Evolutionary conservation across 352 stramenopile genomes (phyloP).

Genomic region (Phytophthora capsici): DNA sequence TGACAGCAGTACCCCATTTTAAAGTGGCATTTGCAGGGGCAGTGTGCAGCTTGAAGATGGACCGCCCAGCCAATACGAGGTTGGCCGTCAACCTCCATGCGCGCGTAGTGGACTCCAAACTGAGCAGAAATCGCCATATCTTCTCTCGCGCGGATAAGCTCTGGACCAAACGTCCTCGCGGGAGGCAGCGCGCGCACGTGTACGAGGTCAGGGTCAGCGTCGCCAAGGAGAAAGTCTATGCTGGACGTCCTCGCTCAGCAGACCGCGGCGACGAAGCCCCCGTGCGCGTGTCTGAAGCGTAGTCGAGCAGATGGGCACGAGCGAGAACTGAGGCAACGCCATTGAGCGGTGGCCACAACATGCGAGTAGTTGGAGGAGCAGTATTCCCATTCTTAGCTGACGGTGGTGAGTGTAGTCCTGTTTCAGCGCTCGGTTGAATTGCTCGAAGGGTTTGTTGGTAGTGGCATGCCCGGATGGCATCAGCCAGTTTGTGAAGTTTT

Average conservation of each 20-base stretch:
- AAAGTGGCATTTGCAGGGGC: slow-evolving; percentile 5
- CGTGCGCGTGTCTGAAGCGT: background rate
- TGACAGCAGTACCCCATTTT: slow-evolving; percentile 15
- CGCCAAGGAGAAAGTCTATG: slow-evolving; percentile 3
- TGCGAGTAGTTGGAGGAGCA: background rate
- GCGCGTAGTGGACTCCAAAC: slow-evolving; percentile 8
- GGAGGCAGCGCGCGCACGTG: slow-evolving; percentile 1
- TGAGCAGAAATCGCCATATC: background rate
- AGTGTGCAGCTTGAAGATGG: background rate
- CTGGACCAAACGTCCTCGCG: background rate
- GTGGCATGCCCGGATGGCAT: background rate
- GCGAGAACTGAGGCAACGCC: background rate
- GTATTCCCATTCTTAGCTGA: slow-evolving; percentile 5
- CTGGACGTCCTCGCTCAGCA: slow-evolving; percentile 1
- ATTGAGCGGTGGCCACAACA: background rate
- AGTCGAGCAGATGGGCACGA: background rate
- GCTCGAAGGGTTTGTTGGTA: slow-evolving; percentile 37
- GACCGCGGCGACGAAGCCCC: background rate
- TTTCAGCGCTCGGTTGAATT: slow-evolving; percentile 36
- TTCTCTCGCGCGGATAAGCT: slow-evolving; percentile 1
- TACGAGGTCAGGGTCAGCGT: background rate
- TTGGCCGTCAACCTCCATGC: slow-evolving; percentile 17
- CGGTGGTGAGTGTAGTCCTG: slow-evolving; percentile 17
- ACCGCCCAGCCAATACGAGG: background rate
- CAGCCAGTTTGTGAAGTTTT: slow-evolving; percentile 23